Percentiles rank a stretch among this genome's conserved stretches.
These are phyloP conservation scores for Plenodomus biglobosus DNA, from an alignment of 2,329 filamentous ascomycete species.

Conservation along the genomic window DNA sequence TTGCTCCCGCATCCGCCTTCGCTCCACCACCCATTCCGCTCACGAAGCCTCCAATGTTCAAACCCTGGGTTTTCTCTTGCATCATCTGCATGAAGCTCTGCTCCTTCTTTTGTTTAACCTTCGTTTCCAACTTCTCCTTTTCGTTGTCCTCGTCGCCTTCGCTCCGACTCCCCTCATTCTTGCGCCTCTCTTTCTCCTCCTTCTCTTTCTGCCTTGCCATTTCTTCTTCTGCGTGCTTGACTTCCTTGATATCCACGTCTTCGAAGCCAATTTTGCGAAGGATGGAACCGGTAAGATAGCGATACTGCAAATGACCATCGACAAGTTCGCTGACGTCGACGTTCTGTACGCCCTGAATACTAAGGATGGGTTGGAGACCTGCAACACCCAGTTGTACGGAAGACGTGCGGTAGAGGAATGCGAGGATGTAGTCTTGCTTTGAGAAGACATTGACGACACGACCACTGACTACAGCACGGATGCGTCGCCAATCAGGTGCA, in stretches of 20 bases:
- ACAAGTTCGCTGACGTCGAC: slow-evolving; percentile 56
- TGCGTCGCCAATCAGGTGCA: slow-evolving; percentile 70
- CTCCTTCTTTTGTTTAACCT: slow-evolving; percentile 50
- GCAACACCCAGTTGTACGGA: slow-evolving; percentile 82
- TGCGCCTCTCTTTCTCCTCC: slow-evolving; percentile 38
- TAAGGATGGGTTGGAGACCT: slow-evolving; percentile 73
- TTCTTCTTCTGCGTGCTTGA: slow-evolving; percentile 51
- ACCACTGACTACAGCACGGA: slow-evolving; percentile 77
- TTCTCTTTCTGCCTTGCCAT: slow-evolving; percentile 49
- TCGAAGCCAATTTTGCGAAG: slow-evolving; percentile 56
- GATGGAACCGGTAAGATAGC: slow-evolving; percentile 55
- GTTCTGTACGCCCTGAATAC: slow-evolving; percentile 65
- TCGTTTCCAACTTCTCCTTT: slow-evolving; percentile 44
- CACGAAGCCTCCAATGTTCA: slow-evolving; percentile 13
- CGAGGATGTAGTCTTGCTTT: slow-evolving; percentile 82
- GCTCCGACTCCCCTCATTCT: slow-evolving; percentile 24
- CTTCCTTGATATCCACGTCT: slow-evolving; percentile 51
- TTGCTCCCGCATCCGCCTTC: not conserved
- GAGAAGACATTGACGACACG: slow-evolving; percentile 87
- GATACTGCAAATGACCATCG: slow-evolving; percentile 54
- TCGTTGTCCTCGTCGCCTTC: slow-evolving; percentile 32
- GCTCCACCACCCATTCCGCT: not conserved
- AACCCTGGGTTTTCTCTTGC: slow-evolving; percentile 45
- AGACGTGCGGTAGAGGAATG: slow-evolving; percentile 82
- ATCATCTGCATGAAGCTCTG: slow-evolving; percentile 48